phyloP scores from a whole-genome alignment of 2,329 filamentous ascomycete species.

The Ploettnerulaceae sp. region DNA sequence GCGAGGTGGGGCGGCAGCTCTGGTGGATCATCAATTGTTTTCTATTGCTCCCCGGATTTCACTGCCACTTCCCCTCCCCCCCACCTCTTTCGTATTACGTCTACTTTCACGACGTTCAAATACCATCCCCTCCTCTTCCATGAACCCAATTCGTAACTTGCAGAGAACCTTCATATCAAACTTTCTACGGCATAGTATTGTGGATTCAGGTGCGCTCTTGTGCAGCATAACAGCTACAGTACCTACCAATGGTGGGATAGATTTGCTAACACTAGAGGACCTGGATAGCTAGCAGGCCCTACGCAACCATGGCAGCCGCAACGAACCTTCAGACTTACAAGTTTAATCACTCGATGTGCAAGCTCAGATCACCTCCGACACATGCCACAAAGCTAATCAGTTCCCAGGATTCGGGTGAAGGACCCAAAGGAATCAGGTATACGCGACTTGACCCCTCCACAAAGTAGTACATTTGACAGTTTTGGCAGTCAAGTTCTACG shows the following conservation, averaged over 20 bases:
- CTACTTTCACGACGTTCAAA: slow-evolving; percentile 4
- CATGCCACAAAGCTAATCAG: slow-evolving; percentile 13
- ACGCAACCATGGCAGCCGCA: slow-evolving; percentile 41
- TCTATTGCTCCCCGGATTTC: not conserved
- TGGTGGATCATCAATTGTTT: not conserved
- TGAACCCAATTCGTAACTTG: slow-evolving; percentile 24
- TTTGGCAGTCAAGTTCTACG: slow-evolving; percentile 78
- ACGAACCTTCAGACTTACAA: slow-evolving; percentile 75
- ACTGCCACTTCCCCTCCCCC: not conserved
- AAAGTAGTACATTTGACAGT: too few species aligned
- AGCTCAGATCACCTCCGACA: not conserved
- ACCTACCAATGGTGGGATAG: slow-evolving; percentile 10
- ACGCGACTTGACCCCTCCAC: not conserved
- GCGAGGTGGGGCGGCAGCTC: not conserved
- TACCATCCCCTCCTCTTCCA: slow-evolving; percentile 11
- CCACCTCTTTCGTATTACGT: slow-evolving; percentile 5
- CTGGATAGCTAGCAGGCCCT: slow-evolving; percentile 28
- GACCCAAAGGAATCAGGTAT: slow-evolving; percentile 76
- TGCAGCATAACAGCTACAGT: not conserved
- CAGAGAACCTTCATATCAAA: slow-evolving; percentile 21
- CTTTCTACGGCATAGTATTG: slow-evolving; percentile 17
- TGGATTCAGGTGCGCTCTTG: slow-evolving; percentile 23
- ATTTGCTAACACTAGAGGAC: slow-evolving; percentile 17
- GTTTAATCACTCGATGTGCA: slow-evolving; percentile 81
- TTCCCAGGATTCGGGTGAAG: slow-evolving; percentile 79